A percentile compares a stretch with the other conserved stretches of the same genome.
Conservation (phyloP, 768 basidiomycete species). For the Candolleomyces aberdarensis region DNA sequence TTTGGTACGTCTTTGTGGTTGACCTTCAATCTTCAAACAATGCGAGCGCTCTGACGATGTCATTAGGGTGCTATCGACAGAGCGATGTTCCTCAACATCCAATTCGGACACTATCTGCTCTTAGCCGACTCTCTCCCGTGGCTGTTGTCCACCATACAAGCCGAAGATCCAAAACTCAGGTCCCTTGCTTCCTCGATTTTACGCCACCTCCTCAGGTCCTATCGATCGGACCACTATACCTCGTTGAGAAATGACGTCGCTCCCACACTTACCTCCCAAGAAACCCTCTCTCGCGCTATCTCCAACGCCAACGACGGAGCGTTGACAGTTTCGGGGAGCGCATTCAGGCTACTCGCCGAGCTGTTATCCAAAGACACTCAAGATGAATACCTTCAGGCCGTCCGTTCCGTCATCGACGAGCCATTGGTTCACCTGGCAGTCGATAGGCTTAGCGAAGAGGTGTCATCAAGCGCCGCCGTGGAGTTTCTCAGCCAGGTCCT, state of each 20-base stretch:
- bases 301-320: background rate
- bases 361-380: background rate
- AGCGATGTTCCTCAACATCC: background rate
- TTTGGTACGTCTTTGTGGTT: background rate
- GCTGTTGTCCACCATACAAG: background rate
- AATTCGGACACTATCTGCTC: background rate
- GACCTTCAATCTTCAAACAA: no score
- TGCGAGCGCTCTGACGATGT: no score
- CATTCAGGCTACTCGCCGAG: background rate
- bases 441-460: no score
- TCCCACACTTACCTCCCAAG: background rate
- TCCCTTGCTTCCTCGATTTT: background rate
- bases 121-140: background rate
- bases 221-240: background rate
- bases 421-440: no score
- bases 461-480: background rate
- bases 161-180: background rate
- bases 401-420: background rate
- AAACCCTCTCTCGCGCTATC: background rate
- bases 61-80: background rate
- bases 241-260: background rate
- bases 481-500: background rate
- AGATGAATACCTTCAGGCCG: background rate
- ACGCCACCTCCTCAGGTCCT: background rate
- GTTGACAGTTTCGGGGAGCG: background rate